These are phyloP conservation scores for Psilocybe cubensis DNA, from an alignment of 768 basidiomycete genomes.

Conservation along the genomic window DNA sequence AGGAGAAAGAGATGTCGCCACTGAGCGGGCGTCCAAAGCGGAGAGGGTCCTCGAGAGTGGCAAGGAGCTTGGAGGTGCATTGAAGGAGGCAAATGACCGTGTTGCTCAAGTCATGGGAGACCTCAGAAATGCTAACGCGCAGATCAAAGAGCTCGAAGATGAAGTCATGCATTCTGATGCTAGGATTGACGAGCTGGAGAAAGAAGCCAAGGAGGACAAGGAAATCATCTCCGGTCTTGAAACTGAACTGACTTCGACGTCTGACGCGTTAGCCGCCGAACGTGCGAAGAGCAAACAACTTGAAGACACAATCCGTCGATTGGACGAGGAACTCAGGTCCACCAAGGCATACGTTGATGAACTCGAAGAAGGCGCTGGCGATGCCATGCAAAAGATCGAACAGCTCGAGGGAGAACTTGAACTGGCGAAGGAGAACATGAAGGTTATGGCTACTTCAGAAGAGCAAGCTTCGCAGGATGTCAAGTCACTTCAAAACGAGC, in stretches of 20 bases:
- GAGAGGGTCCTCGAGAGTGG: slow-evolving; percentile 66
- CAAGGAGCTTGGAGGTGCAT: slow-evolving; percentile 68
- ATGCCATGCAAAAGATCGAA: slow-evolving; percentile 55
- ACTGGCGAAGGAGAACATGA: slow-evolving; percentile 46
- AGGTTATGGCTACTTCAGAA: slow-evolving; percentile 45
- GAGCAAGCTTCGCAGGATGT: slow-evolving; percentile 52
- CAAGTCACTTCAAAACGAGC: slow-evolving; percentile 56
- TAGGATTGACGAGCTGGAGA: slow-evolving; percentile 58
- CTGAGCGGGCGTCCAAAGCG: slow-evolving; percentile 65
- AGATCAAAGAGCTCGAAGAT: slow-evolving; percentile 65
- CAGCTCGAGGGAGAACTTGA: slow-evolving; percentile 59
- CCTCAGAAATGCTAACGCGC: slow-evolving; percentile 59
- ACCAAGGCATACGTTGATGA: slow-evolving; percentile 57
- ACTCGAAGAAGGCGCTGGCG: slow-evolving; percentile 62
- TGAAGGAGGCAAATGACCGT: slow-evolving; percentile 67
- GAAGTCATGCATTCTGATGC: slow-evolving; percentile 56
- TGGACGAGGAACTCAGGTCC: slow-evolving; percentile 50
- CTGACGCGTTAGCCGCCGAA: slow-evolving; percentile 41
- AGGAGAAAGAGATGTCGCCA: slow-evolving; percentile 57
- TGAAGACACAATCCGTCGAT: slow-evolving; percentile 38
- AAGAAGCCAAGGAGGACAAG: slow-evolving; percentile 57
- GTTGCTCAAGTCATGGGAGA: slow-evolving; percentile 59
- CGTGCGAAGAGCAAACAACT: slow-evolving; percentile 29
- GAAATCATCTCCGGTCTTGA: slow-evolving; percentile 47
- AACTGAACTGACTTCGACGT: slow-evolving; percentile 39